These are phyloP conservation scores for Trichoderma hamatum DNA, from an alignment of 2,329 filamentous ascomycete species.

Conservation along the genomic window DNA sequence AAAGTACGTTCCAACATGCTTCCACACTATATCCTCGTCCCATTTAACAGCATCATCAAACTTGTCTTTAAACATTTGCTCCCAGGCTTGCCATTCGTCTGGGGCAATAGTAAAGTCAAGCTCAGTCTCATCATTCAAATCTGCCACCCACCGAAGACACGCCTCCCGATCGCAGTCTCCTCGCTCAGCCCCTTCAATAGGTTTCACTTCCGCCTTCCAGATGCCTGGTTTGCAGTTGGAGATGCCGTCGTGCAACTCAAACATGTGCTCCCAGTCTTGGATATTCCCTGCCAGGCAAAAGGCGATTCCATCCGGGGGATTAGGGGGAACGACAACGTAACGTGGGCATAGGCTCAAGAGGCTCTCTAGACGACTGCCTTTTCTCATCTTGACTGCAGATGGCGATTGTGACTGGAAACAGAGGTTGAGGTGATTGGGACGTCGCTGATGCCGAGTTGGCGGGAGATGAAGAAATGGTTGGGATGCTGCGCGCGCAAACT, in stretches of 20 bases:
- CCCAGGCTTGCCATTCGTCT: constrained; percentile 20
- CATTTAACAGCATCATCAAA: background rate
- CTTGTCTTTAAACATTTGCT: constrained; percentile 10
- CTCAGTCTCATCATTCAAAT: constrained; percentile 4
- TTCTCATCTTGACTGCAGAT: background rate
- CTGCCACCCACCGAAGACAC: constrained; percentile 21
- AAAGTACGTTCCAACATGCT: constrained; percentile 16
- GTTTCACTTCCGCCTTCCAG: constrained; percentile 14
- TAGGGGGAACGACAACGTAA: constrained; percentile 2
- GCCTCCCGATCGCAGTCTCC: background rate
- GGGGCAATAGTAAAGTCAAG: constrained; percentile 6
- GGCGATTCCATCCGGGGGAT: constrained; percentile 1
- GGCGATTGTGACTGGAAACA: background rate
- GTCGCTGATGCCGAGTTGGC: background rate
- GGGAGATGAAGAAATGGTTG: background rate
- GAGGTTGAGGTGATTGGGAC: background rate
- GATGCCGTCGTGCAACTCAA: constrained; percentile 5
- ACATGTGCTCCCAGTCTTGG: constrained; percentile 1
- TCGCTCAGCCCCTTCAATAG: background rate
- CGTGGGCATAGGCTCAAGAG: constrained; percentile 20
- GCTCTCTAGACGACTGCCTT: background rate
- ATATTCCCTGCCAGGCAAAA: background rate
- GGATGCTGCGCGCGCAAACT: background rate
- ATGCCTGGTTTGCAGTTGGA: constrained; percentile 25
- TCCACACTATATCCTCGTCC: constrained; percentile 1